phyloP scores from a whole-genome alignment of 2,329 filamentous ascomycete species.

The Bertia moriformis region DNA sequence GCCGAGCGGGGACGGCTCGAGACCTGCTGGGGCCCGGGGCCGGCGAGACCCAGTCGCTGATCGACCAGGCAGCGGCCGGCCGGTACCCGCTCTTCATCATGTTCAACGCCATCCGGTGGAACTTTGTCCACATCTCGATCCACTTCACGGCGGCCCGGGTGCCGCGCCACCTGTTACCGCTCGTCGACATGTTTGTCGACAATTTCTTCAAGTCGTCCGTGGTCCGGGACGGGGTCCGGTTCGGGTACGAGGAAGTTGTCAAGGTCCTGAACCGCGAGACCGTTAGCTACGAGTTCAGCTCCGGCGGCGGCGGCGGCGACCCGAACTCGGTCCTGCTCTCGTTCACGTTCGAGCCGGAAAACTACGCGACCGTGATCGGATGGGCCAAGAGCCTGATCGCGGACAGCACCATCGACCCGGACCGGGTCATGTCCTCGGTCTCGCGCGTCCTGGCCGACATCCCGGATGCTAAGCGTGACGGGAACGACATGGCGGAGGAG shows the following conservation, averaged over 20 bases:
- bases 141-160: constrained; percentile 66
- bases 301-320: constrained; percentile 56
- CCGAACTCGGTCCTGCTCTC: constrained; percentile 68
- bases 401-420: constrained; percentile 71
- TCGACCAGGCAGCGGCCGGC: constrained; percentile 51
- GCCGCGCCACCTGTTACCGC: constrained; percentile 68
- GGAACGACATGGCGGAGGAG: constrained; percentile 50
- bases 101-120: constrained; percentile 85
- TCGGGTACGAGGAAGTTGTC: constrained; percentile 86
- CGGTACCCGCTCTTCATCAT: constrained; percentile 78
- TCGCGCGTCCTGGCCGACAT: constrained; percentile 81
- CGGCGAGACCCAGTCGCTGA: constrained; percentile 58
- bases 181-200: constrained; percentile 71
- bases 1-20: constrained; percentile 65
- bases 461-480: constrained; percentile 79
- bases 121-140: constrained; percentile 75
- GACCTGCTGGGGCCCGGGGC: constrained; percentile 51
- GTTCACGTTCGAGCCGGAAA: constrained; percentile 76
- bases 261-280: constrained; percentile 84
- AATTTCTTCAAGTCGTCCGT: constrained; percentile 94
- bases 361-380: constrained; percentile 67
- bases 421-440: constrained; percentile 46
- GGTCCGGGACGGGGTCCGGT: constrained; percentile 54
- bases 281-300: constrained; percentile 64
- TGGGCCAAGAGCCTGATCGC: constrained; percentile 83